These are phyloP conservation scores for Cryptococcus sp. DNA, from an alignment of 1,284 basidiomycete genomes.

Conservation along the genomic window DNA sequence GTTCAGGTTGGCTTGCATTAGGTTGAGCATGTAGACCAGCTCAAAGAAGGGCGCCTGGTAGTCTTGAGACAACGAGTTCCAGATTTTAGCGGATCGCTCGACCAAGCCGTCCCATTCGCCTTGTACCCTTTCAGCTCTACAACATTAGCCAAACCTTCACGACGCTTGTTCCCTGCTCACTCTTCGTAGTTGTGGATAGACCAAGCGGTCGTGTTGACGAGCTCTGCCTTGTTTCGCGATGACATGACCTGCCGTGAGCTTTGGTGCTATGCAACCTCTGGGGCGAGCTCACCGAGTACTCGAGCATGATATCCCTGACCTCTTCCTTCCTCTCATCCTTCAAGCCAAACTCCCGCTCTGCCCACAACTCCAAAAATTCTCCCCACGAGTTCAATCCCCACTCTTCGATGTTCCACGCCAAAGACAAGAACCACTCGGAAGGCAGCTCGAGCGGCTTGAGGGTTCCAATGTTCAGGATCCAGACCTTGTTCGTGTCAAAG, in stretches of 20 bases:
- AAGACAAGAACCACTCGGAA: conserved; percentile 20
- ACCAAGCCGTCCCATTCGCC: conserved; percentile 51
- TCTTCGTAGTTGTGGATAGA: conserved; percentile 63
- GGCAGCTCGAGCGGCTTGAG: conserved; percentile 28
- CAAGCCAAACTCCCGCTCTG: conserved; percentile 21
- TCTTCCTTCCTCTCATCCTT: conserved; percentile 14
- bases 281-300: conserved; percentile 8
- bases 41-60: conserved; percentile 60
- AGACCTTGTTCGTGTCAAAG: conserved; percentile 29
- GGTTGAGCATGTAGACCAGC: conserved; percentile 60
- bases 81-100: conserved; percentile 55
- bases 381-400: conserved; percentile 18
- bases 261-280: background rate
- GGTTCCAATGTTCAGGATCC: conserved; percentile 27
- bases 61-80: conserved; percentile 51
- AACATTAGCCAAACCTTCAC: background rate
- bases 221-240: conserved; percentile 55
- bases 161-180: conserved; percentile 48
- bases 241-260: conserved; percentile 11
- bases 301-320: conserved; percentile 22
- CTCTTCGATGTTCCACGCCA: conserved; percentile 25
- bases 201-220: conserved; percentile 60
- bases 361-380: conserved; percentile 20
- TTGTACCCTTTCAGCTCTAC: conserved; percentile 57
- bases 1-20: conserved; percentile 50